Evolutionary conservation across 192 early-diverging fungal genomes (phyloP).

Genomic region (Umbelopsis ramanniana): DNA sequence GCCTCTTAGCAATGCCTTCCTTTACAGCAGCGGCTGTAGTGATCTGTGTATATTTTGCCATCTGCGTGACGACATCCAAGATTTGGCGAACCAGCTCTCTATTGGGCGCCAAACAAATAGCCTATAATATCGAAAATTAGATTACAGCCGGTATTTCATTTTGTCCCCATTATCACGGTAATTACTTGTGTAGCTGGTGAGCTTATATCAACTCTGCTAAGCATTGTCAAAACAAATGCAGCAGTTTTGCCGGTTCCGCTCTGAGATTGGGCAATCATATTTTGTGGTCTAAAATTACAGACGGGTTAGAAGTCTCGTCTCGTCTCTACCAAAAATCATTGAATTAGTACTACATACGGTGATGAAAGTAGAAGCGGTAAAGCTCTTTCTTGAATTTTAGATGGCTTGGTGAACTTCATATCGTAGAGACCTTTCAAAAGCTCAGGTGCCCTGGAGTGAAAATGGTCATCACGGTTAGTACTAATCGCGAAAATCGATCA

Average conservation of each 20-base stretch:
- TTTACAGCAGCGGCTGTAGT: slow-evolving; percentile 80
- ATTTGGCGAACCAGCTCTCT: slow-evolving; percentile 96
- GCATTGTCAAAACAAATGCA: slow-evolving; percentile 92
- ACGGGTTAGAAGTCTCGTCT: too few relatives aligned
- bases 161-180: too few relatives aligned
- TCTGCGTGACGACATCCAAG: slow-evolving; percentile 84
- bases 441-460: slow-evolving; percentile 65
- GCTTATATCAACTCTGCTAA: slow-evolving; percentile 80
- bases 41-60: slow-evolving; percentile 90
- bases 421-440: slow-evolving; percentile 92
- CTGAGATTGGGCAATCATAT: slow-evolving; percentile 99
- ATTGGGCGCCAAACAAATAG: slow-evolving; percentile 88
- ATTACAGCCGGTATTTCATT: too few relatives aligned
- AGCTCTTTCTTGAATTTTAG: slow-evolving; percentile 95
- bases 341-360: slow-evolving; percentile 59
- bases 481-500: not conserved
- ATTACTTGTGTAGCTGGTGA: slow-evolving; percentile 67
- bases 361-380: slow-evolving; percentile 84
- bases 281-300: slow-evolving; percentile 61
- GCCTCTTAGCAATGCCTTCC: slow-evolving; percentile 57
- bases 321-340: not conserved
- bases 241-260: slow-evolving; percentile 98
- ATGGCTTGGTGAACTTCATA: slow-evolving; percentile 92
- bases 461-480: not conserved
- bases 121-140: slow-evolving; percentile 41